Evolutionary conservation across 1,284 basidiomycete genomes (phyloP).

Genomic region (Cerrena zonata): DNA sequence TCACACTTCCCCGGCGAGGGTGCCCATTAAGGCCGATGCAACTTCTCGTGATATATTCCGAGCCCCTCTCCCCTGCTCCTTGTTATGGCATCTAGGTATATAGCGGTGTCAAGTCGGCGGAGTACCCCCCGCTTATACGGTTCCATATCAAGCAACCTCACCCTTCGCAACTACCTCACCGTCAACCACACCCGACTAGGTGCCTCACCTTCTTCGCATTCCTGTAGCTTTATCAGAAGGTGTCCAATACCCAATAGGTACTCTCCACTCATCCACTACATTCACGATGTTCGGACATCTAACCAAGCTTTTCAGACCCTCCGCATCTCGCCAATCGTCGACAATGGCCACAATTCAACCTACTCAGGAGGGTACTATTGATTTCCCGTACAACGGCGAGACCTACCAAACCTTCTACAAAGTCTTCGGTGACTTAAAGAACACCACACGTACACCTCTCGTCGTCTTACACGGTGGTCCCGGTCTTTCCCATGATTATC

Average conservation of each 20-base stretch:
- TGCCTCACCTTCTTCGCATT: too few species aligned
- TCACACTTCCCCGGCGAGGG: too few species aligned
- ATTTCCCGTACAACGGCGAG: slow-evolving; percentile 19
- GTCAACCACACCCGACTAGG: not conserved
- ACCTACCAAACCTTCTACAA: slow-evolving; percentile 29
- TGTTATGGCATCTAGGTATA: not conserved
- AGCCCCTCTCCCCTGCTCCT: not conserved
- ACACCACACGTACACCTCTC: slow-evolving; percentile 21
- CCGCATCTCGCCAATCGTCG: not conserved
- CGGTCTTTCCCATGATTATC: slow-evolving; percentile 26
- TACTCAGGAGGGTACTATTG: slow-evolving; percentile 13
- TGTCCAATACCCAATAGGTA: too few species aligned
- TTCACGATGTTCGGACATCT: too few species aligned
- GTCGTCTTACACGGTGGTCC: slow-evolving; percentile 35
- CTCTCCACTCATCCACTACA: too few species aligned
- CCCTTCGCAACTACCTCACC: not conserved
- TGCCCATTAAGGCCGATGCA: too few species aligned
- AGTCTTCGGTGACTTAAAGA: slow-evolving; percentile 27
- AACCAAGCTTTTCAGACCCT: too few species aligned
- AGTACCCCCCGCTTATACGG: not conserved
- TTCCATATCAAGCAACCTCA: not conserved
- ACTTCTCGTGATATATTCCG: not conserved
- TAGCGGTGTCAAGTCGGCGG: not conserved
- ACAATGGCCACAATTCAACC: not conserved
- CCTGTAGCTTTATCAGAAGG: too few species aligned